Percentiles rank a stretch among this genome's conserved stretches.
Conservation (phyloP, 768 basidiomycete genomes). For the Pleurotus platypus region DNA sequence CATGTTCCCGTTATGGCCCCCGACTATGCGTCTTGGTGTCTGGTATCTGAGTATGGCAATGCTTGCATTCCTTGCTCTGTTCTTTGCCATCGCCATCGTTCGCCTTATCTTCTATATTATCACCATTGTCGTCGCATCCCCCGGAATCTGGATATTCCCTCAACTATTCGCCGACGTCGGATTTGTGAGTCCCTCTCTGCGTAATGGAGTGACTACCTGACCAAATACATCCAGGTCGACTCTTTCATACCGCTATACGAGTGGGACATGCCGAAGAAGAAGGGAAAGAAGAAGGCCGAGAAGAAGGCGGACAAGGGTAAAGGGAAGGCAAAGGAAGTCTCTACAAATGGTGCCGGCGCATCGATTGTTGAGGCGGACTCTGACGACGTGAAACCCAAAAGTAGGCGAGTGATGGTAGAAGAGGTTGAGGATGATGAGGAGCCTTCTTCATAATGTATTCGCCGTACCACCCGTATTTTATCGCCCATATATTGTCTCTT, state of each 20-base stretch:
- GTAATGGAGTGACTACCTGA: background rate
- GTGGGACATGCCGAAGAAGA: slow-evolving; percentile 81
- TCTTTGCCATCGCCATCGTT: slow-evolving; percentile 88
- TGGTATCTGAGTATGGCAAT: slow-evolving; percentile 92
- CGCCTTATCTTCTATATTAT: slow-evolving; percentile 92
- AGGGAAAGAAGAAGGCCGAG: slow-evolving; percentile 24
- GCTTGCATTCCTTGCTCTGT: slow-evolving; percentile 83
- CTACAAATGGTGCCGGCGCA: slow-evolving; percentile 37
- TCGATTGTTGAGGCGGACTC: slow-evolving; percentile 46
- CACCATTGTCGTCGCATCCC: slow-evolving; percentile 79
- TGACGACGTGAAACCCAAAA: slow-evolving; percentile 36
- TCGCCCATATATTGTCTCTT: too few relatives aligned
- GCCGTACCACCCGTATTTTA: too few relatives aligned
- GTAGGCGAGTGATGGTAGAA: slow-evolving; percentile 41
- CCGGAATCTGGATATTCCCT: slow-evolving; percentile 99
- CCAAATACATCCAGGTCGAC: slow-evolving; percentile 63
- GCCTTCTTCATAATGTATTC: slow-evolving; percentile 12
- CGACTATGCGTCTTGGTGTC: slow-evolving; percentile 86
- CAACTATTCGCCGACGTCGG: slow-evolving; percentile 97
- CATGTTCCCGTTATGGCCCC: slow-evolving; percentile 99
- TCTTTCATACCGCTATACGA: slow-evolving; percentile 97
- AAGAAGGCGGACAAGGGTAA: slow-evolving; percentile 16
- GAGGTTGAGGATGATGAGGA: slow-evolving; percentile 38
- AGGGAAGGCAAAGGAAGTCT: slow-evolving; percentile 26
- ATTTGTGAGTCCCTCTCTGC: slow-evolving; percentile 64